Conservation (phyloP, 352 stramenopile genomes). For the Globisporangium barbulae region DNA sequence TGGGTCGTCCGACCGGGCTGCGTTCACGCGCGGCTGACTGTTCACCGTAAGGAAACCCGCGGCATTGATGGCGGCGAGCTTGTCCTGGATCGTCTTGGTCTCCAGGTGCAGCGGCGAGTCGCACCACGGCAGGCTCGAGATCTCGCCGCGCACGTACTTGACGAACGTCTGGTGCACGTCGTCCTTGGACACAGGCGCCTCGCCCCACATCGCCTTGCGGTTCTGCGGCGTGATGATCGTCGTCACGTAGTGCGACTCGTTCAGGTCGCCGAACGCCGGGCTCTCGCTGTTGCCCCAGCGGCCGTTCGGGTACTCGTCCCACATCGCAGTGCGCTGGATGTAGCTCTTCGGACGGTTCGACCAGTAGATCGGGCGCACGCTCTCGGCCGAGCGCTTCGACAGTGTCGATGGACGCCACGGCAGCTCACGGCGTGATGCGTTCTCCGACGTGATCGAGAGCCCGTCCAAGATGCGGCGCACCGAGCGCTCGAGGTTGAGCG, state of each 20-base stretch:
- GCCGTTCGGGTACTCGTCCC: conserved; percentile 97
- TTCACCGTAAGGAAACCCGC: conserved; percentile 97
- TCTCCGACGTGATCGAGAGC: conserved; percentile 52
- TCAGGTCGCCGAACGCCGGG: conserved; percentile 95
- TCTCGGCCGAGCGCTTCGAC: conserved; percentile 84
- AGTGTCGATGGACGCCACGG: conserved; percentile 92
- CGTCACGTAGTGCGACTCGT: conserved; percentile 94
- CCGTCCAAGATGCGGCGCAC: conserved; percentile 87
- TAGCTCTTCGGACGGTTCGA: conserved; percentile 98
- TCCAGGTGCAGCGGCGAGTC: conserved; percentile 94
- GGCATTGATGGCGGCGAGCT: conserved; percentile 72
- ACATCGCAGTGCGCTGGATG: conserved; percentile 95
- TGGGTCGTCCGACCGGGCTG: conserved; percentile 84
- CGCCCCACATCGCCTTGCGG: conserved; percentile 94
- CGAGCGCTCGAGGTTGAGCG: conserved; percentile 91
- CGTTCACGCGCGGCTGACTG: conserved; percentile 91
- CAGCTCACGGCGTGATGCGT: conserved; percentile 67
- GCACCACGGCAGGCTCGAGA: conserved; percentile 97
- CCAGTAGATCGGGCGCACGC: conserved; percentile 98
- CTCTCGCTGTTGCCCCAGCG: conserved; percentile 95
- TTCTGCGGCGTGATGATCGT: conserved; percentile 52
- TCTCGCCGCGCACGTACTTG: conserved; percentile 94
- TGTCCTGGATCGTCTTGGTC: conserved; percentile 85
- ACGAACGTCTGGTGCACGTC: conserved; percentile 97
- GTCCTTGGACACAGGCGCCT: conserved; percentile 79